Evolutionary conservation across 2,329 filamentous ascomycete genomes (phyloP).

Genomic region (Cladophialophora psammophila): DNA sequence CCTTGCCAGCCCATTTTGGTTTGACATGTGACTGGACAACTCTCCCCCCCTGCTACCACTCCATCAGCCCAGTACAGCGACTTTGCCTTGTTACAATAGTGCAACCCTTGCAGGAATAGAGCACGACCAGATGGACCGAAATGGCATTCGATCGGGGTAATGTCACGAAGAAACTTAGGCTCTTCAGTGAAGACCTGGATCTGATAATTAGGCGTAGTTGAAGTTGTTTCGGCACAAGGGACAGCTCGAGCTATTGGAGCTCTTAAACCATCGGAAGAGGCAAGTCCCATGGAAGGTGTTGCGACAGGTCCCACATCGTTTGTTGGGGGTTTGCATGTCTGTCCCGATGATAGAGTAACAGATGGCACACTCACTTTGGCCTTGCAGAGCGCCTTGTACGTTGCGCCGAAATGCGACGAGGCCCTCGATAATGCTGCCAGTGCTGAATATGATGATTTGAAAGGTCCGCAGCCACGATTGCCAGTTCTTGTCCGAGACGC

Average conservation of each 20-base stretch:
- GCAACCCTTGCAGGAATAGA: no score
- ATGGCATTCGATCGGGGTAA: background rate
- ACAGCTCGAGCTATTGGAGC: constrained; percentile 87
- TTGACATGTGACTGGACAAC: no score
- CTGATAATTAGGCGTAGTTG: constrained; percentile 59
- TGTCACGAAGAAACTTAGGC: background rate
- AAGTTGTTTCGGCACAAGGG: constrained; percentile 93
- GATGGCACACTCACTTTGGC: constrained; percentile 93
- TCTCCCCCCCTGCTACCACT: no score
- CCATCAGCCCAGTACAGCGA: no score
- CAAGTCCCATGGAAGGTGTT: constrained; percentile 91
- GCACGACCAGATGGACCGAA: no score
- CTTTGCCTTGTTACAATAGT: no score
- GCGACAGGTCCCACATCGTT: constrained; percentile 89
- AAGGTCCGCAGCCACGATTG: constrained; percentile 86
- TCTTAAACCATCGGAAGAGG: constrained; percentile 97
- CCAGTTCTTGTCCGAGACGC: constrained; percentile 91
- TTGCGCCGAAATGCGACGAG: constrained; percentile 85
- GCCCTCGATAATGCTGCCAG: constrained; percentile 86
- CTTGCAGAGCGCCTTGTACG: constrained; percentile 85
- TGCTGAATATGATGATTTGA: constrained; percentile 92
- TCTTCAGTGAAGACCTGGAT: background rate
- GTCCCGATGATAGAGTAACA: constrained; percentile 93
- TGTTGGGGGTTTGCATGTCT: constrained; percentile 89
- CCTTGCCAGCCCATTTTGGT: no score